Evolutionary conservation across 169 alveolate genomes (phyloP).

Genomic region (Eimeria sp.): DNA sequence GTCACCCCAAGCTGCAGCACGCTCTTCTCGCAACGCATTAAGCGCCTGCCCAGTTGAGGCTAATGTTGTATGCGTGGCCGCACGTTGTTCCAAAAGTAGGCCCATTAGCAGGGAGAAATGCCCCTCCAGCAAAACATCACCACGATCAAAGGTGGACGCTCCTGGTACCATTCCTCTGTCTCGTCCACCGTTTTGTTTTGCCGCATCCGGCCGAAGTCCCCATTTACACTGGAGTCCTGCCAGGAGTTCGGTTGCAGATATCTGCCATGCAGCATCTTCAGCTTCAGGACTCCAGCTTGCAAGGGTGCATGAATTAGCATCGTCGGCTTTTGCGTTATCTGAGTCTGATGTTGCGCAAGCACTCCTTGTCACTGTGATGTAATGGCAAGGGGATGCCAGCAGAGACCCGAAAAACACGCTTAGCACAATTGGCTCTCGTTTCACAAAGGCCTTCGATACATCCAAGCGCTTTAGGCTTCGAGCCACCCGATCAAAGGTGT

Average conservation of each 20-base stretch:
- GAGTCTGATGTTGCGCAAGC: neutral
- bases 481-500: conserved; percentile 47
- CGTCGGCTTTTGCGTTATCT: neutral
- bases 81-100: conserved; percentile 36
- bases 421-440: conserved; percentile 53
- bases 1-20: neutral
- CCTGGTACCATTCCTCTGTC: neutral
- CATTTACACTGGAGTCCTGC: conserved; percentile 10
- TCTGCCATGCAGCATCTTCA: conserved; percentile 42
- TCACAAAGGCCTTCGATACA: neutral
- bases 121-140: neutral
- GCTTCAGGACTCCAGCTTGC: conserved; percentile 33
- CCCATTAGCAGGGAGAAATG: conserved; percentile 6
- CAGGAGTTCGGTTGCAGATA: conserved; percentile 1
- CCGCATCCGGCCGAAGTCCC: neutral
- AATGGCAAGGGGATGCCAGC: conserved; percentile 64
- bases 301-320: conserved; percentile 3
- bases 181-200: neutral
- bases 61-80: conserved; percentile 26
- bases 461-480: conserved; percentile 7
- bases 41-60: neutral
- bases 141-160: neutral
- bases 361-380: neutral
- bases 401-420: conserved; percentile 45
- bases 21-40: neutral